phyloP scores from a whole-genome alignment of 1,284 basidiomycete genomes.

The Cutaneotrichosporon sp. region DNA sequence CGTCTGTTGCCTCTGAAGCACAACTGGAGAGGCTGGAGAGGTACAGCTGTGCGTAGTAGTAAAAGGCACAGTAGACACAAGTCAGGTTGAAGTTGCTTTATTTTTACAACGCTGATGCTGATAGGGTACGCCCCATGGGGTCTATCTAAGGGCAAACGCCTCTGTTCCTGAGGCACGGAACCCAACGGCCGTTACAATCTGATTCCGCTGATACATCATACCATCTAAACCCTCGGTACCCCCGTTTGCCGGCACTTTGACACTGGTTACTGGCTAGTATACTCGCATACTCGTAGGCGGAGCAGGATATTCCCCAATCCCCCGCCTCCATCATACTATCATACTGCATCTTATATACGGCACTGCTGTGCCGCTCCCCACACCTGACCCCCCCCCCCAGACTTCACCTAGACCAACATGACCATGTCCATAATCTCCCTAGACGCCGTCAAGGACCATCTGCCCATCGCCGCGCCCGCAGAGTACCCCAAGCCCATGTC shows the following conservation, averaged over 20 bases:
- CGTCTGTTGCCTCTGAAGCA: no score
- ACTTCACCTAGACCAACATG: slow-evolving; percentile 7
- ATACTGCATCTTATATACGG: not conserved
- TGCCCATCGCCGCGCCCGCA: slow-evolving; percentile 27
- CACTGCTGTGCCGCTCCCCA: not conserved
- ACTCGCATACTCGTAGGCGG: no score
- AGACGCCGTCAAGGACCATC: slow-evolving; percentile 15
- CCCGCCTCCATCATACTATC: not conserved
- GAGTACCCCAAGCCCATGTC: slow-evolving; percentile 45
- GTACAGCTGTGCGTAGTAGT: no score
- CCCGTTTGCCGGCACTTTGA: not conserved
- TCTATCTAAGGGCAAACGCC: not conserved
- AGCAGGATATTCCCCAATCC: no score
- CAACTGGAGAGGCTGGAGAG: no score
- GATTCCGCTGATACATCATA: not conserved
- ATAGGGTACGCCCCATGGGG: not conserved
- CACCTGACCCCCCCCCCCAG: not conserved
- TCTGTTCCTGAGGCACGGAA: not conserved
- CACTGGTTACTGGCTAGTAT: no score
- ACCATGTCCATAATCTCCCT: not conserved
- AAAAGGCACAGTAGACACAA: no score
- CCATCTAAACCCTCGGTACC: not conserved
- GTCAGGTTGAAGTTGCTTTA: no score
- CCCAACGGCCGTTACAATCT: not conserved
- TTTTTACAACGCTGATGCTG: not conserved